Conservation (phyloP, 805 yeast species). For the Tetrapisispora iriomotensis region DNA sequence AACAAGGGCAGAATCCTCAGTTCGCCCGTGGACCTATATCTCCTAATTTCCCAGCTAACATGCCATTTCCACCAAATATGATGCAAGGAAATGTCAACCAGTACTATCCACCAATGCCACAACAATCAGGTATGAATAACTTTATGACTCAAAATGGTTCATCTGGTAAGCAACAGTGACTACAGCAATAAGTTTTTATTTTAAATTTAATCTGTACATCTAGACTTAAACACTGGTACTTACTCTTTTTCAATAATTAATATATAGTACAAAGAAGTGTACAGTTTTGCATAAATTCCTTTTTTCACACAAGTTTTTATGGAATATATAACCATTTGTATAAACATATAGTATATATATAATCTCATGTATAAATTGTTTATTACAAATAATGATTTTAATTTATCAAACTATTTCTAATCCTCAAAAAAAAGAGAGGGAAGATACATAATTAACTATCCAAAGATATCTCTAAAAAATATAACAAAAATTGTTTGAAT, state of each 20-base stretch:
- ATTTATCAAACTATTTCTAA: no score
- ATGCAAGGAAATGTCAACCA: constrained; percentile 10
- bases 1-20: constrained; percentile 10
- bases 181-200: no score
- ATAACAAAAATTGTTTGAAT: no score
- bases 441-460: no score
- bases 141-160: constrained; percentile 3
- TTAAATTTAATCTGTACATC: no score
- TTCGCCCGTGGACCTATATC: constrained; percentile 25
- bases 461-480: no score
- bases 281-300: not conserved
- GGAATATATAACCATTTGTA: not conserved
- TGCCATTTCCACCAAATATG: constrained; percentile 20
- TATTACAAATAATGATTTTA: no score
- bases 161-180: not conserved
- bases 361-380: no score
- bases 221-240: no score
- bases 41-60: constrained; percentile 25
- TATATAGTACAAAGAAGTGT: not conserved
- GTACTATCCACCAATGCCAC: constrained; percentile 3
- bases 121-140: not conserved
- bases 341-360: no score
- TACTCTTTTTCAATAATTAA: no score
- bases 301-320: not conserved
- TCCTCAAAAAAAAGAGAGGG: no score